Conservation (phyloP, 805 yeast species). For the Yarrowia alimentaria region DNA sequence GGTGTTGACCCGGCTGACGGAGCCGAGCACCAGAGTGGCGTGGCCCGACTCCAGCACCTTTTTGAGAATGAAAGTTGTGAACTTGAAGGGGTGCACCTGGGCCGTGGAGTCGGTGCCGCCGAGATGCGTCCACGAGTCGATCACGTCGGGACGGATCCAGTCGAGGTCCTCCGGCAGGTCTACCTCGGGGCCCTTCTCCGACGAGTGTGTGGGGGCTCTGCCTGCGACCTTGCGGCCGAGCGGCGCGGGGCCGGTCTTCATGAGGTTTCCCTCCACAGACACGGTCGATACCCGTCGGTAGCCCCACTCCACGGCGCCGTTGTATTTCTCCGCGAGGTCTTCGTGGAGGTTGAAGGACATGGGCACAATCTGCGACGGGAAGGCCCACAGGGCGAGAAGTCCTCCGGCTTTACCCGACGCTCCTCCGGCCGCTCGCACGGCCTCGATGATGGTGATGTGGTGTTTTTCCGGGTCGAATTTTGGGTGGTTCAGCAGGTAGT, state of each 20-base stretch:
- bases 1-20: conserved; percentile 60
- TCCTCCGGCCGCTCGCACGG: conserved; percentile 93
- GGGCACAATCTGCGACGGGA: conserved; percentile 91
- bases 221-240: conserved; percentile 30
- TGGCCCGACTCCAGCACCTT: conserved; percentile 80
- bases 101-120: conserved; percentile 90
- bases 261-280: conserved; percentile 78
- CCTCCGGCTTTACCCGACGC: conserved; percentile 99
- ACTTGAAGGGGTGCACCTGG: conserved; percentile 93
- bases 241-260: conserved; percentile 29
- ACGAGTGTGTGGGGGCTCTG: conserved; percentile 26
- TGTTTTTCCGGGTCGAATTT: conserved; percentile 67
- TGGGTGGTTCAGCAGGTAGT: conserved; percentile 80
- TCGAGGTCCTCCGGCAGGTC: conserved; percentile 59
- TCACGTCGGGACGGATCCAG: conserved; percentile 67
- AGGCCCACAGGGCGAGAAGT: conserved; percentile 90
- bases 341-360: conserved; percentile 82
- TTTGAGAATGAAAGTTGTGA: conserved; percentile 77
- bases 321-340: conserved; percentile 69
- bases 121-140: conserved; percentile 70
- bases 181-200: conserved; percentile 17
- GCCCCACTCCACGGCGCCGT: conserved; percentile 91
- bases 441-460: conserved; percentile 82
- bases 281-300: conserved; percentile 85
- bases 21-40: conserved; percentile 82